phyloP scores from a whole-genome alignment of 2,329 filamentous ascomycete species.

The Macrophomina phaseolina region DNA sequence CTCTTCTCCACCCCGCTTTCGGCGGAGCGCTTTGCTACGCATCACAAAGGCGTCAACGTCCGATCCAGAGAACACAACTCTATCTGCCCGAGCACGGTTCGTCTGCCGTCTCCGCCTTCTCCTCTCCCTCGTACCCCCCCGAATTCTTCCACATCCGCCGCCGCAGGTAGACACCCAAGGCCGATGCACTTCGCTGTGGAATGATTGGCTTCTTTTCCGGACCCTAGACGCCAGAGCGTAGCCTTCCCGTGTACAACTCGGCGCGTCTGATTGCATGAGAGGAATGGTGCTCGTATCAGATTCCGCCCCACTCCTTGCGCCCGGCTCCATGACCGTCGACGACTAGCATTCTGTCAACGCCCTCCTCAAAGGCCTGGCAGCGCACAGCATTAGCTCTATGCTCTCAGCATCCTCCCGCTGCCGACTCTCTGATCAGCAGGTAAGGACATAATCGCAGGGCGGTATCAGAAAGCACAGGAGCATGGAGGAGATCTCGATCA shows the following conservation, averaged over 20 bases:
- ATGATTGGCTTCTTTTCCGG: too few relatives aligned
- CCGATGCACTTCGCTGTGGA: too few relatives aligned
- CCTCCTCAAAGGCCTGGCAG: too few relatives aligned
- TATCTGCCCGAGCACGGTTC: background rate
- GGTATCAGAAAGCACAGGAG: background rate
- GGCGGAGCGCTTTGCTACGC: background rate
- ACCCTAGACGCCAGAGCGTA: background rate
- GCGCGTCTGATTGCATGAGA: background rate
- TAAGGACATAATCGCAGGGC: background rate
- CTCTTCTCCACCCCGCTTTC: background rate
- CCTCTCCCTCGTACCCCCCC: background rate
- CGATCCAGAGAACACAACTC: background rate
- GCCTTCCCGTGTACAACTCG: too few relatives aligned
- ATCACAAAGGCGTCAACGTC: background rate
- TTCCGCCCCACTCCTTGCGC: slow-evolving; percentile 13
- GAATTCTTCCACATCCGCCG: background rate
- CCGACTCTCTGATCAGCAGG: background rate
- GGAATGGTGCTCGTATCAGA: slow-evolving; percentile 4
- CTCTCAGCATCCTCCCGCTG: too few relatives aligned
- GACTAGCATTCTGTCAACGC: background rate
- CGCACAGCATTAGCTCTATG: too few relatives aligned
- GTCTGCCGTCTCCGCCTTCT: background rate
- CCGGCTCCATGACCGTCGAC: background rate
- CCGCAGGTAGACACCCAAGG: background rate
- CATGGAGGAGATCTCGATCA: background rate